These are phyloP conservation scores for Tetrapyrgos nigripes DNA, from an alignment of 1,284 basidiomycete genomes.

Conservation along the genomic window DNA sequence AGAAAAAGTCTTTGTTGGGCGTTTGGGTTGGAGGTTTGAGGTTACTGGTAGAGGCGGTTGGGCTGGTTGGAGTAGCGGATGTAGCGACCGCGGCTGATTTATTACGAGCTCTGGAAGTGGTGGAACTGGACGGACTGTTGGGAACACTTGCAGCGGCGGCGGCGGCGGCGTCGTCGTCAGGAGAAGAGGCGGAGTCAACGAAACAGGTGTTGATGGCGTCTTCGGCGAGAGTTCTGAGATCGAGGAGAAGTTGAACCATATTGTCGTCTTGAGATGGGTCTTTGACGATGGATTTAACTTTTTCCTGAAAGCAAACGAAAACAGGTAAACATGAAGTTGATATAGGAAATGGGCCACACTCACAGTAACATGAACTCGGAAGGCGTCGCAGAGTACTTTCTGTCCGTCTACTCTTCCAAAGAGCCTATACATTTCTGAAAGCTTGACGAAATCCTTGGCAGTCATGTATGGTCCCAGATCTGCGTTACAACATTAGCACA, in stretches of 20 bases:
- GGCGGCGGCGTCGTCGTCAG: conserved; percentile 18
- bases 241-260: conserved; percentile 82
- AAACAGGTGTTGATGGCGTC: conserved; percentile 55
- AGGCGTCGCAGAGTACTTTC: conserved; percentile 56
- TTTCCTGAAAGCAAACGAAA: conserved; percentile 55
- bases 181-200: conserved; percentile 37
- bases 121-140: not conserved
- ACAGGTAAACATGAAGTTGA: not conserved
- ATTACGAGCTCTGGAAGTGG: too few species aligned
- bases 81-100: too few species aligned
- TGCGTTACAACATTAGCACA: conserved; percentile 30
- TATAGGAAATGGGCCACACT: conserved; percentile 15
- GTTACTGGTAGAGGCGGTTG: conserved; percentile 36
- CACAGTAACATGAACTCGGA: conserved; percentile 66
- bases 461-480: conserved; percentile 68
- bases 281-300: conserved; percentile 63
- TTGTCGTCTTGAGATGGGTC: conserved; percentile 66
- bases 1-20: conserved; percentile 59
- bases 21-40: conserved; percentile 28
- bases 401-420: conserved; percentile 65
- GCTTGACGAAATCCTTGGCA: conserved; percentile 49
- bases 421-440: conserved; percentile 69
- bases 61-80: too few species aligned
- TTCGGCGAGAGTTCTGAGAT: conserved; percentile 73
- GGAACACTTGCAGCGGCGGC: not conserved